Conservation (phyloP, 1,139 yeast species). For the Zygosaccharomyces pseudobailii region DNA sequence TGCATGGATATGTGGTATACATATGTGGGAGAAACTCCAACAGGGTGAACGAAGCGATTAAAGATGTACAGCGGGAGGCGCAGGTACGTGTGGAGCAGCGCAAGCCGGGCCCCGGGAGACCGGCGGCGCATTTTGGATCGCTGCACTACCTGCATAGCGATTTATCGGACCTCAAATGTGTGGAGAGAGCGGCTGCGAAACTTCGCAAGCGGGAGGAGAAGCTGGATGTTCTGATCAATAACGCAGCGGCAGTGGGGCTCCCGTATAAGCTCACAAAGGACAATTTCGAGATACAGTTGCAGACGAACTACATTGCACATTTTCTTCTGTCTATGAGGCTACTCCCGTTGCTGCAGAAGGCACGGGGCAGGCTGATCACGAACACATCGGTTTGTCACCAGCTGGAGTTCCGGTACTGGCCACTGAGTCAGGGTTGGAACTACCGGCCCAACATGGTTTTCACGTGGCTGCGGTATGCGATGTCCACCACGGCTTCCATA, state of each 20-base stretch:
- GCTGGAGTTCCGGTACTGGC: slow-evolving; percentile 48
- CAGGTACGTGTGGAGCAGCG: slow-evolving; percentile 19
- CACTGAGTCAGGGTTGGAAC: slow-evolving; percentile 50
- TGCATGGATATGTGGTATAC: slow-evolving; percentile 74
- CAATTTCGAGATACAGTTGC: slow-evolving; percentile 74
- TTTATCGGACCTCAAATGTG: slow-evolving; percentile 53
- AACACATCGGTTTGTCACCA: slow-evolving; percentile 69
- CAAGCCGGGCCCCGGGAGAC: slow-evolving; percentile 15
- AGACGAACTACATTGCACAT: slow-evolving; percentile 74
- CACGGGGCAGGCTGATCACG: slow-evolving; percentile 52
- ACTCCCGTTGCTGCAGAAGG: slow-evolving; percentile 48
- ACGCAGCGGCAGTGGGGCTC: slow-evolving; percentile 79
- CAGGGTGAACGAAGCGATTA: slow-evolving; percentile 54
- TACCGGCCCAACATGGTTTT: slow-evolving; percentile 60
- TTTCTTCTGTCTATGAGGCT: slow-evolving; percentile 63
- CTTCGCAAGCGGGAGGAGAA: slow-evolving; percentile 47
- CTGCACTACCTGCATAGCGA: slow-evolving; percentile 59
- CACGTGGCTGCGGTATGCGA: slow-evolving; percentile 75
- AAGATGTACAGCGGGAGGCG: slow-evolving; percentile 53
- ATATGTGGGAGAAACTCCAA: slow-evolving; percentile 62
- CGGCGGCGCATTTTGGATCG: slow-evolving; percentile 46
- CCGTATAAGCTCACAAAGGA: slow-evolving; percentile 64
- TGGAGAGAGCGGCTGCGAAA: slow-evolving; percentile 49
- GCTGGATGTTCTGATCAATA: slow-evolving; percentile 63
- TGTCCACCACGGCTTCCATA: slow-evolving; percentile 76